Evolutionary conservation across 805 yeast species (phyloP).

Genomic region (Candida jianshihensis): DNA sequence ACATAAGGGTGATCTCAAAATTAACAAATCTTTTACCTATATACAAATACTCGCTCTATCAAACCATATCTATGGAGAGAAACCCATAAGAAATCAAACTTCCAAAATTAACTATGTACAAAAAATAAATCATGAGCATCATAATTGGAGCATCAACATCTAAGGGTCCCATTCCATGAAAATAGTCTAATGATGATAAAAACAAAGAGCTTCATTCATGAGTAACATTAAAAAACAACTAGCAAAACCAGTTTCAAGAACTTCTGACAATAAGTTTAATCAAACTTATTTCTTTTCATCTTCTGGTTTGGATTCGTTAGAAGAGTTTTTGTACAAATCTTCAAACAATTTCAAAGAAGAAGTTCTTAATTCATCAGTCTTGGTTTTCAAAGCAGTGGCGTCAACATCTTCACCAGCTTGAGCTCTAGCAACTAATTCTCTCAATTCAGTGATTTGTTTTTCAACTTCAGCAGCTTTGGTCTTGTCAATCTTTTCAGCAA

Average conservation of each 20-base stretch:
- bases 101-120: slow-evolving; percentile 1
- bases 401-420: slow-evolving; percentile 55
- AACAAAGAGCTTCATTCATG: slow-evolving; percentile 1
- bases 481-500: slow-evolving; percentile 57
- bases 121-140: slow-evolving; percentile 2
- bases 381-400: slow-evolving; percentile 60
- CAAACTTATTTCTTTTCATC: slow-evolving; percentile 13
- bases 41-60: slow-evolving; percentile 1
- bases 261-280: not conserved
- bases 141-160: no score
- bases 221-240: not conserved
- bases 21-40: slow-evolving; percentile 2
- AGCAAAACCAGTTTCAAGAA: not conserved
- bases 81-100: no score
- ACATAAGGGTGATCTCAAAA: no score
- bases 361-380: slow-evolving; percentile 75
- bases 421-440: slow-evolving; percentile 69
- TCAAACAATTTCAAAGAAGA: slow-evolving; percentile 76
- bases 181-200: not conserved
- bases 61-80: not conserved
- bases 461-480: slow-evolving; percentile 43
- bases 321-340: slow-evolving; percentile 25
- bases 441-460: slow-evolving; percentile 39
- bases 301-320: slow-evolving; percentile 21
- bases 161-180: no score